A percentile compares a stretch with the other conserved stretches of the same genome.
These are phyloP conservation scores for Boletus sp. DNA, from an alignment of 768 basidiomycete species.

Conservation along the genomic window DNA sequence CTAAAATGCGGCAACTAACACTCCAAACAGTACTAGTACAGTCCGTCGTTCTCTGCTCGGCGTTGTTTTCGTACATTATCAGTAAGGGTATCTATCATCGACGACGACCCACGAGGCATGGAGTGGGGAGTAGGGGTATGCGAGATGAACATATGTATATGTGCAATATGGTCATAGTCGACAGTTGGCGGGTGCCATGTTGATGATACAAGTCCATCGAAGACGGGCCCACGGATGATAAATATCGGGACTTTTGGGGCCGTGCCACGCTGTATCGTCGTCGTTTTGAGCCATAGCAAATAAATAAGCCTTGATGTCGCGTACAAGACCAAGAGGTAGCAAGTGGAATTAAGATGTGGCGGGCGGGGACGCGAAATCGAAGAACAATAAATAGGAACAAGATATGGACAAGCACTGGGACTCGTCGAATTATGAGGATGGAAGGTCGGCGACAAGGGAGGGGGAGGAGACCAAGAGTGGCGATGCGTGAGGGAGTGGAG, in stretches of 20 bases:
- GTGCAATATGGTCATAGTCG: slow-evolving; percentile 30
- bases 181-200: slow-evolving; percentile 22
- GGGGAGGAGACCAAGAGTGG: slow-evolving; percentile 26
- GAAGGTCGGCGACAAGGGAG: slow-evolving; percentile 18
- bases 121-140: slow-evolving; percentile 15
- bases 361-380: slow-evolving; percentile 19
- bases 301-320: slow-evolving; percentile 31
- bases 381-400: slow-evolving; percentile 31
- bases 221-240: slow-evolving; percentile 17
- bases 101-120: slow-evolving; percentile 23
- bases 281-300: slow-evolving; percentile 28
- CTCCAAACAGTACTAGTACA: slow-evolving; percentile 33
- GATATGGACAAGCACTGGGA: slow-evolving; percentile 2
- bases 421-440: slow-evolving; percentile 16
- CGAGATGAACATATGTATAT: slow-evolving; percentile 23
- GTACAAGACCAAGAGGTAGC: slow-evolving; percentile 15
- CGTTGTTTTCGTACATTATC: slow-evolving; percentile 27
- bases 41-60: slow-evolving; percentile 28
- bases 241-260: slow-evolving; percentile 26
- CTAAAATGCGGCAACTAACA: slow-evolving; percentile 30
- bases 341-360: slow-evolving; percentile 1
- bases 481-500: slow-evolving; percentile 27
- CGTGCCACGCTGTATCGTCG: slow-evolving; percentile 21
- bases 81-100: slow-evolving; percentile 33
- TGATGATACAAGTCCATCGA: slow-evolving; percentile 29